These are phyloP conservation scores for Camelina laxa DNA, from an alignment of 345 rosid genomes.

Conservation along the genomic window DNA sequence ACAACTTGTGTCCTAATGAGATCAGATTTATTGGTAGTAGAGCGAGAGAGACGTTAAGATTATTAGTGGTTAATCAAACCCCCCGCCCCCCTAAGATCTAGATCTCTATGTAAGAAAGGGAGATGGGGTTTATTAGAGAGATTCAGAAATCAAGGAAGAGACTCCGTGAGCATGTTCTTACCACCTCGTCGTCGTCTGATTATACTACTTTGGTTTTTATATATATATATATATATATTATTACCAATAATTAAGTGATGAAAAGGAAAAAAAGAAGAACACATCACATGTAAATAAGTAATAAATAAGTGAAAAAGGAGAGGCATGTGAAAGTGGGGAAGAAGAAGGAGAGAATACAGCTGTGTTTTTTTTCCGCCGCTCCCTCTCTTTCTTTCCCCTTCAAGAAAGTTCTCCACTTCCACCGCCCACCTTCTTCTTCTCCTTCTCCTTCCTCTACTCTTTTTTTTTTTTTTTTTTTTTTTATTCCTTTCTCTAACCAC, in stretches of 20 bases:
- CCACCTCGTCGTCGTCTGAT: conserved; percentile 38
- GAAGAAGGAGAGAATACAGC: conserved; percentile 35
- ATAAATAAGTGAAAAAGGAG: conserved; percentile 37
- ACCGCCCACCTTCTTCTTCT: conserved; percentile 35
- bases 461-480: not conserved
- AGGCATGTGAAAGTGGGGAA: conserved; percentile 40
- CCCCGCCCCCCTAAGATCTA: conserved; percentile 9
- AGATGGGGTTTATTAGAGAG: conserved; percentile 29
- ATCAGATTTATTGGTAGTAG: conserved; percentile 14
- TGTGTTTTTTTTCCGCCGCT: conserved; percentile 38
- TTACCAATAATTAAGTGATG: not conserved
- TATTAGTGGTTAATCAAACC: not conserved
- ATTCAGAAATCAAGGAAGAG: conserved; percentile 53
- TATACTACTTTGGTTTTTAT: not conserved
- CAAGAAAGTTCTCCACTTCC: conserved; percentile 44
- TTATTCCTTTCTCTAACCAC: not conserved
- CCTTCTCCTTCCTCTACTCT: not conserved
- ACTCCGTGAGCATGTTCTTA: conserved; percentile 67
- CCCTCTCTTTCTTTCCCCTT: conserved; percentile 37
- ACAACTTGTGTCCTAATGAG: conserved; percentile 40
- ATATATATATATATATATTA: not conserved
- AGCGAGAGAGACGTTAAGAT: not conserved
- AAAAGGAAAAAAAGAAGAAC: not conserved
- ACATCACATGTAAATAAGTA: conserved; percentile 41
- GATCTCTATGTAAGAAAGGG: conserved; percentile 35